Percentiles rank a stretch among this genome's conserved stretches.
These are phyloP conservation scores for Globisporangium spiculum DNA, from an alignment of 352 stramenopile species.

Conservation along the genomic window DNA sequence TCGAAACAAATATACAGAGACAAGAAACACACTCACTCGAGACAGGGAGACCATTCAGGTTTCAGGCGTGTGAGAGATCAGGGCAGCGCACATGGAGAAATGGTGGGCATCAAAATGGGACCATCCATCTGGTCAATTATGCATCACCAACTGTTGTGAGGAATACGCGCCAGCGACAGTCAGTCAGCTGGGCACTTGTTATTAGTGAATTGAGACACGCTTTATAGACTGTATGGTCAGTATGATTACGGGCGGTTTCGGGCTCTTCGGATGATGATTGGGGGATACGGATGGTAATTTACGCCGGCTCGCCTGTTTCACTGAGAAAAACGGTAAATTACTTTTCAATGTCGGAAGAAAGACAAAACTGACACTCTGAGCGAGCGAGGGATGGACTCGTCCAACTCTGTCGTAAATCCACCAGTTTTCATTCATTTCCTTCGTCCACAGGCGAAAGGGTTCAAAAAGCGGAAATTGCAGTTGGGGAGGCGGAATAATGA, in stretches of 20 bases:
- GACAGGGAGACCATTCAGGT: too few relatives aligned
- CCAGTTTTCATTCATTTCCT: neutral
- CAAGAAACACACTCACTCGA: too few relatives aligned
- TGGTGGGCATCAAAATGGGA: neutral
- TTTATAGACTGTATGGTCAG: neutral
- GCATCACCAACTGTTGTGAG: neutral
- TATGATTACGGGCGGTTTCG: neutral
- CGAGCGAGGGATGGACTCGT: neutral
- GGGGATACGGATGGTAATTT: neutral
- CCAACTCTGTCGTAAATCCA: neutral
- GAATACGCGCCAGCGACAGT: neutral
- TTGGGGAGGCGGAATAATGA: neutral
- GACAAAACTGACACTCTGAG: neutral
- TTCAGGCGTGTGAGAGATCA: too few relatives aligned
- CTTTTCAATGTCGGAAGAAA: neutral
- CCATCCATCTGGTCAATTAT: neutral
- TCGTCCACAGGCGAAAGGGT: neutral
- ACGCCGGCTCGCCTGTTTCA: neutral
- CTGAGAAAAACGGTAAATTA: slow-evolving; percentile 7
- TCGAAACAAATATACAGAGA: neutral
- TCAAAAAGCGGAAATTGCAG: neutral
- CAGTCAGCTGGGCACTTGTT: neutral
- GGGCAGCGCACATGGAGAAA: too few relatives aligned
- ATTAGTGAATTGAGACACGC: neutral
- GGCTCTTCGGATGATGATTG: neutral